Evolutionary conservation across 257 asterid genomes (phyloP), one percentile per base, ranked within the genome.

Genomic region (Fraxinus pennsylvanica): DNA sequence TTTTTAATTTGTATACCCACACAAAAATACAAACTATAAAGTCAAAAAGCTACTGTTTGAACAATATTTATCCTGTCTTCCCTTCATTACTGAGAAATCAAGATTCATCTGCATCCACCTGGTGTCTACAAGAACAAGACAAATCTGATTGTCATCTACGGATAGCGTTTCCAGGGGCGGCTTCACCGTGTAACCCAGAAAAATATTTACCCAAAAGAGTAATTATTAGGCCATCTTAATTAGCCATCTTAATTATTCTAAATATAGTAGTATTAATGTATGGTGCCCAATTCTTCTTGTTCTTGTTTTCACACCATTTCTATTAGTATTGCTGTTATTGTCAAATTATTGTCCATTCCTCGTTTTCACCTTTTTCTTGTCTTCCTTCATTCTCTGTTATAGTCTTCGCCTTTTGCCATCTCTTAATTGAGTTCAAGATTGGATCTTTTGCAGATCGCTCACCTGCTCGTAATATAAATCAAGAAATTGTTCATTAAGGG

Each of bases 321-420:
- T 41, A 14, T 79, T 41, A 33, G 45, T 54, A 52, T 81, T 71
- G 47, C 77, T 68, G 61, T 76, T 29, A 52, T 81, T 27, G 9
- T 81, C 80, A 80, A 76, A 74, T 81, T 72, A 1, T 72, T 79
- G 38, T 90, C 90, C 74, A 81, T 87, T 59, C 79, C 90, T 35
- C 84, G 76, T 14, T 83, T 86, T 52, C 87, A 76, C 59, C 89
- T 88, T 45, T 81, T 88, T 63, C 93, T 88, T 77, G 82, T 89
- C 78, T 82, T 88, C 47, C 88, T 90, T 15, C 91, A 89, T 78
- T 81, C 90, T 73, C 92, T 86, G 13, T 88, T 86, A 80, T 85
- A 87, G 72, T 30, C 13, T 30, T 22, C 2, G 2, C 19, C 68
- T 76, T 65, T 5, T 22, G 10, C 10, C 59, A 15, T 33, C 6